Evolutionary conservation across 495 filamentous ascomycete genomes (phyloP).

Genomic region (Penicillium desertorum): DNA sequence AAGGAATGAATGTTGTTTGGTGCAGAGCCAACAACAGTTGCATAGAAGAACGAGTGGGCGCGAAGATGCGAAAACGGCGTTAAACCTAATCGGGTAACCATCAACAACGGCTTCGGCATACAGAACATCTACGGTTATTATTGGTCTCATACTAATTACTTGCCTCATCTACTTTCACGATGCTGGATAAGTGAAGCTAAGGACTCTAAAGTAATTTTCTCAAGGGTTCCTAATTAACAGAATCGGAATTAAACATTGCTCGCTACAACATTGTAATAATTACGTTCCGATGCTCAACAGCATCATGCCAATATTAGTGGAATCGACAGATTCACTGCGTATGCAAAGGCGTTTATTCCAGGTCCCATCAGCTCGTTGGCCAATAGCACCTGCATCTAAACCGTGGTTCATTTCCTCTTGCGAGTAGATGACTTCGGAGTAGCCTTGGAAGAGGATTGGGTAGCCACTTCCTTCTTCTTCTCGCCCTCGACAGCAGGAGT

Average conservation of each 20-base stretch:
- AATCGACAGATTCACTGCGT: not conserved
- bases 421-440: slow-evolving; percentile 36
- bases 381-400: not conserved
- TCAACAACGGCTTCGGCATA: slow-evolving; percentile 18
- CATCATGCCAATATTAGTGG: not conserved
- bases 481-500: slow-evolving; percentile 40
- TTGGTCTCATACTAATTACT: not conserved
- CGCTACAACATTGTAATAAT: not conserved
- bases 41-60: slow-evolving; percentile 24
- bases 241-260: not conserved
- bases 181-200: slow-evolving; percentile 1
- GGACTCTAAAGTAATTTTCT: not conserved
- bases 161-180: not conserved
- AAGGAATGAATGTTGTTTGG: not conserved
- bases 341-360: not conserved
- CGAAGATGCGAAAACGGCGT: slow-evolving; percentile 15
- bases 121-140: not conserved
- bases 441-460: slow-evolving; percentile 37
- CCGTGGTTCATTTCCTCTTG: slow-evolving; percentile 40
- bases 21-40: not conserved
- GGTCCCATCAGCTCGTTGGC: not conserved
- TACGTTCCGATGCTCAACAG: slow-evolving; percentile 1
- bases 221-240: not conserved
- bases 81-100: slow-evolving; percentile 28
- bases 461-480: slow-evolving; percentile 35